phyloP scores from a whole-genome alignment of 495 filamentous ascomycete genomes.

The Oleoguttula mirabilis region DNA sequence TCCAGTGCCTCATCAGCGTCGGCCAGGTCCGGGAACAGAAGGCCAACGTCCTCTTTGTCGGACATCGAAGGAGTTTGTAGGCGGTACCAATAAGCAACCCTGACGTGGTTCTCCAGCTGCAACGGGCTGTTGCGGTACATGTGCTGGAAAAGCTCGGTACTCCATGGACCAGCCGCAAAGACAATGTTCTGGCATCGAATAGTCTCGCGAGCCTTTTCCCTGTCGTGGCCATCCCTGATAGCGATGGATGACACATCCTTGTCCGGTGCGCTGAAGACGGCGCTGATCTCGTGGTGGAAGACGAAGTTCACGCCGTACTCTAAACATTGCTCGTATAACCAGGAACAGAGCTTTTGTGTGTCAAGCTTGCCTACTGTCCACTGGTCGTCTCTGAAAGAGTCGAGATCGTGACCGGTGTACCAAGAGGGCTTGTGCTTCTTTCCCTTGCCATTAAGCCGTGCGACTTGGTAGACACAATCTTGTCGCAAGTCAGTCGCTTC shows the following conservation, averaged over 20 bases:
- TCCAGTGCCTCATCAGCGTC: not conserved
- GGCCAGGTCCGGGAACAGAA: constrained; percentile 3
- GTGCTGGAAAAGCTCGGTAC: constrained; percentile 3
- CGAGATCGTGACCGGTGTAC: not conserved
- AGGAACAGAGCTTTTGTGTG: constrained; percentile 2
- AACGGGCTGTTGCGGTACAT: not conserved
- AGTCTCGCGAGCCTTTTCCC: not conserved
- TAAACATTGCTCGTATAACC: constrained; percentile 7
- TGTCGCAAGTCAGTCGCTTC: not conserved
- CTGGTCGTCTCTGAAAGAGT: not conserved
- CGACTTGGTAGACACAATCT: not conserved
- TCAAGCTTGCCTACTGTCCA: not conserved
- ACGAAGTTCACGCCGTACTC: constrained; percentile 7
- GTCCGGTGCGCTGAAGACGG: not conserved
- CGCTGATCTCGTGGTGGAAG: constrained; percentile 1
- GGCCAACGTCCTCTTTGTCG: constrained; percentile 2
- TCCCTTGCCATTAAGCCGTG: not conserved
- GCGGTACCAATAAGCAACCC: not conserved
- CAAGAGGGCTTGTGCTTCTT: constrained; percentile 5
- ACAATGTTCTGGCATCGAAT: constrained; percentile 10
- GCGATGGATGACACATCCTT: not conserved
- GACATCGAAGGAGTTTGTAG: not conserved
- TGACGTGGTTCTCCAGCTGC: constrained; percentile 1
- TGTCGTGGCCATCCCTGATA: not conserved
- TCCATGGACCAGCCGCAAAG: constrained; percentile 13